Evolutionary conservation across 805 yeast species (phyloP).

Genomic region (Pichia insulana): DNA sequence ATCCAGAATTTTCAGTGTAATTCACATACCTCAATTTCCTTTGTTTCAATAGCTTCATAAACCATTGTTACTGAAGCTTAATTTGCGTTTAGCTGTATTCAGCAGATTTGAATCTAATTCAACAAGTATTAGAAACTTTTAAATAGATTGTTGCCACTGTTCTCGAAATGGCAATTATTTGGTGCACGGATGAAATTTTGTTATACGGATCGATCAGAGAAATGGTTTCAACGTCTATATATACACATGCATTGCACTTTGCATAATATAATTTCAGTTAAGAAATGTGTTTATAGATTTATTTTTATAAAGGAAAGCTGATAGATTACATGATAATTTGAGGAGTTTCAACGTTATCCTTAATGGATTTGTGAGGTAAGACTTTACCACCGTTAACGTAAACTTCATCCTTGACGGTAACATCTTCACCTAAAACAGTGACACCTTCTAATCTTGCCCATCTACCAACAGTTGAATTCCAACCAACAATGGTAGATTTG

Average conservation of each 20-base stretch:
- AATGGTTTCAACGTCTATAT: no score
- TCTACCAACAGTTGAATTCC: conserved; percentile 96
- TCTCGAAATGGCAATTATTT: not conserved
- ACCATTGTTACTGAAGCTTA: conserved; percentile 10
- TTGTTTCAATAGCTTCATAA: conserved; percentile 9
- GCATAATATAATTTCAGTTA: no score
- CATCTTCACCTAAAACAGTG: conserved; percentile 98
- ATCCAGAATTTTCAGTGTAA: not conserved
- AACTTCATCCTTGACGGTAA: conserved; percentile 94
- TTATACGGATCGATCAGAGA: no score
- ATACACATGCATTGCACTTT: no score
- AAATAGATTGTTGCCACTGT: not conserved
- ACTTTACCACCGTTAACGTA: conserved; percentile 99
- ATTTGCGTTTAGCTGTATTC: no score
- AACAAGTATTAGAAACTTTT: no score
- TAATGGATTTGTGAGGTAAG: conserved; percentile 95
- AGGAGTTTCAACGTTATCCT: conserved; percentile 94
- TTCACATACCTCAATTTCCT: conserved; percentile 20
- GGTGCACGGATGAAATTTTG: not conserved
- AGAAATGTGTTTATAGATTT: not conserved
- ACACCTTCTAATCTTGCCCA: conserved; percentile 99
- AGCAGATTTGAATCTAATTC: no score
- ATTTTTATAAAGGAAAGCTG: not conserved
- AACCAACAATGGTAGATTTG: conserved; percentile 95
- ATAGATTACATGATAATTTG: conserved; percentile 84